Conservation (phyloP, 2,329 filamentous ascomycete species). For the Grosmannia clavigera region DNA sequence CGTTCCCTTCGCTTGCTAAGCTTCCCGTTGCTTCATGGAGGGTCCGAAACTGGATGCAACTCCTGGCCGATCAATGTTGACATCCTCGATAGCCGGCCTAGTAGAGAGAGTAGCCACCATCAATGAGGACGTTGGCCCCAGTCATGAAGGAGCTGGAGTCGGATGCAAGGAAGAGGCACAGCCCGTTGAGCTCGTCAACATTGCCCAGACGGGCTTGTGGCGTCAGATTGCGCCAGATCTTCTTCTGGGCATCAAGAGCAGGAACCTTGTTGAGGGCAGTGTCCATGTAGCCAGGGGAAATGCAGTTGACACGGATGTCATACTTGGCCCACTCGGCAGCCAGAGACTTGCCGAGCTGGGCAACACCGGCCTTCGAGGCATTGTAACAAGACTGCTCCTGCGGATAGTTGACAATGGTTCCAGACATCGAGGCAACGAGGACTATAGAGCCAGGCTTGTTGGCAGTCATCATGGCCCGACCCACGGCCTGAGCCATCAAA, state of each 20-base stretch:
- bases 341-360: slow-evolving; percentile 67
- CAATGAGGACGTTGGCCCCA: slow-evolving; percentile 59
- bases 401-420: slow-evolving; percentile 74
- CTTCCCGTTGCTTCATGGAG: neutral
- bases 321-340: slow-evolving; percentile 77
- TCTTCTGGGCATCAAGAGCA: slow-evolving; percentile 68
- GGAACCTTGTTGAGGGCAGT: slow-evolving; percentile 69
- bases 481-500: slow-evolving; percentile 62
- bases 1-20: neutral
- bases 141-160: slow-evolving; percentile 69
- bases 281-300: slow-evolving; percentile 80
- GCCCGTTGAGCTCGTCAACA: slow-evolving; percentile 65
- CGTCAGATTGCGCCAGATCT: slow-evolving; percentile 64
- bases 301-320: slow-evolving; percentile 71
- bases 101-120: slow-evolving; percentile 52
- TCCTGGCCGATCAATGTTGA: neutral
- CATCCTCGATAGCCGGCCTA: neutral
- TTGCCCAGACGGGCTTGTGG: slow-evolving; percentile 61
- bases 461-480: slow-evolving; percentile 59
- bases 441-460: slow-evolving; percentile 61
- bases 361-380: slow-evolving; percentile 68
- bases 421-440: slow-evolving; percentile 70
- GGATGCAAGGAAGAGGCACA: slow-evolving; percentile 63
- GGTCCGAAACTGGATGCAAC: neutral
- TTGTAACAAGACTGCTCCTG: slow-evolving; percentile 79